Evolutionary conservation across 1,139 yeast species (phyloP), one percentile per base, ranked within the genome.

Genomic region (Entelexis paramagnoliae): DNA sequence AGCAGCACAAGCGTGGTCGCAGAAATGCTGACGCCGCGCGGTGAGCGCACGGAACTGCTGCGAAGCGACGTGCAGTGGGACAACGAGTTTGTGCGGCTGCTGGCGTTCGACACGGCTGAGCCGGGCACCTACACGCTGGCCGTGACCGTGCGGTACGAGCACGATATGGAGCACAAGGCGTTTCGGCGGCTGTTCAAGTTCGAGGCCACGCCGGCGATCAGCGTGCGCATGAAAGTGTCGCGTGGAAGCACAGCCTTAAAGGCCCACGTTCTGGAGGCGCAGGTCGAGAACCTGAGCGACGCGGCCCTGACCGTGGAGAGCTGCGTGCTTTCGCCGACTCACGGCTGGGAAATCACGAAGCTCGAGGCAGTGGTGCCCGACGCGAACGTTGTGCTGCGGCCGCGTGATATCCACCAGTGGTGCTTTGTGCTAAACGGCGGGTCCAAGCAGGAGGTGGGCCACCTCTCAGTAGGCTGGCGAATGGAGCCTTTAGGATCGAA

Each of bases 401-500:
- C 65, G 6, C 51, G 55, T 26, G 65, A 62, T 28, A 51, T 56
- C 2, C 52, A 54, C 50, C 63, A 62, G 49, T 59, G 51, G 46
- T 54, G 59, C 19, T 60, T 55, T 42, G 22, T 54, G 26, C 54
- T 57, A n/a, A 44, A 53, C 9, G 39, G 44, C 17, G 58, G 59
- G 17, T 7, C 46, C 17, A 33, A 51, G 13, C 36, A 49, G 20
- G 57, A 45, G 19, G 56, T 49, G 19, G 63, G 56, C 43, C 54
- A 47, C 29, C 55, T 68, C 38, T 59, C 62, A 4, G 55, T 68
- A 13, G 62, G 64, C 33, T 68, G 71, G 71, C 58, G 69, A 1
- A 60, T 71, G 22, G 69, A 67, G 47, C 68, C 68, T 10, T 52
- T 68, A 46, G 71, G 71, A 2, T 66, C 65, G 46, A 58, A 61